Percentiles rank a stretch among this genome's conserved stretches.
Conservation (phyloP, 805 yeast species). For the Ogataea haglerorum region DNA sequence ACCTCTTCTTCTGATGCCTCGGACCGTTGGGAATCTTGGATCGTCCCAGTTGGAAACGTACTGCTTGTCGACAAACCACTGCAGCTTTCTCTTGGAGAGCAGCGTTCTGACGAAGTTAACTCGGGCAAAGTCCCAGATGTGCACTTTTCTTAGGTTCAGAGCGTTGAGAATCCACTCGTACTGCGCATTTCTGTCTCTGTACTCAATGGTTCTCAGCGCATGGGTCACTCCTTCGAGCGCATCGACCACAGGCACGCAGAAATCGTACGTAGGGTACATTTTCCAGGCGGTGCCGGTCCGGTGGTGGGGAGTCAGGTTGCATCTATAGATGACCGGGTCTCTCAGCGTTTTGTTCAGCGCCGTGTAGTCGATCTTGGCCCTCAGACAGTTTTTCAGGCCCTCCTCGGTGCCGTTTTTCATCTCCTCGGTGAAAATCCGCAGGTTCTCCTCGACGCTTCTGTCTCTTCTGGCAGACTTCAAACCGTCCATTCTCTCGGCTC, state of each 20-base stretch:
- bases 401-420: slow-evolving; percentile 93
- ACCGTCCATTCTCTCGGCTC: slow-evolving; percentile 99
- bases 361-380: slow-evolving; percentile 94
- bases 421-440: slow-evolving; percentile 79
- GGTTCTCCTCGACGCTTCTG: slow-evolving; percentile 87
- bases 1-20: slow-evolving; percentile 99
- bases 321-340: slow-evolving; percentile 97
- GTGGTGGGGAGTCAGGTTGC: slow-evolving; percentile 96
- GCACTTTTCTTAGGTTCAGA: slow-evolving; percentile 81
- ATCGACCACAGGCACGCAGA: slow-evolving; percentile 97
- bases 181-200: slow-evolving; percentile 98
- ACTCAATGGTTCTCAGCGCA: slow-evolving; percentile 95
- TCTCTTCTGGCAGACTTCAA: slow-evolving; percentile 89
- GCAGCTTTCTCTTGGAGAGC: slow-evolving; percentile 94
- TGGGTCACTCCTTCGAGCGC: slow-evolving; percentile 96
- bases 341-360: slow-evolving; percentile 92
- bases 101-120: slow-evolving; percentile 95
- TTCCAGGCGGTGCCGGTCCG: slow-evolving; percentile 94
- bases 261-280: slow-evolving; percentile 96
- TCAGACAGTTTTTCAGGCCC: slow-evolving; percentile 87
- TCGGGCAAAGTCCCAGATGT: slow-evolving; percentile 97
- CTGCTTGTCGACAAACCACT: slow-evolving; percentile 96
- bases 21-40: slow-evolving; percentile 98
- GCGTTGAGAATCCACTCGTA: slow-evolving; percentile 93
- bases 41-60: slow-evolving; percentile 96